A percentile compares a stretch with the other conserved stretches of the same genome.
phyloP scores from a whole-genome alignment of 306 rosid species.

The Fragaria ananassa region DNA sequence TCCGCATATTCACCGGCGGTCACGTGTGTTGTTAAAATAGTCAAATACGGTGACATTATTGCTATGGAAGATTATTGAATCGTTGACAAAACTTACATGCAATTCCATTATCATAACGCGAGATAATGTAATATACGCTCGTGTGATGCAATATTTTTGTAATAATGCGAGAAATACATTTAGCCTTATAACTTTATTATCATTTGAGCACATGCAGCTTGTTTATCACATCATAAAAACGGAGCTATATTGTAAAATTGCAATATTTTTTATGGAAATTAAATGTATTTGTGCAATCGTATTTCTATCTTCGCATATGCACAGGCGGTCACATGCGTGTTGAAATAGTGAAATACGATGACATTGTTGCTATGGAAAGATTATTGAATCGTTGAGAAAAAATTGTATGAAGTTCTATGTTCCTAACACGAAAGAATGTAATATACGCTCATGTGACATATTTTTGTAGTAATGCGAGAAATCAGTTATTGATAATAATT shows the following conservation, averaged over 20 bases:
- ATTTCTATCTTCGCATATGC: neutral
- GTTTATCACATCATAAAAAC: too few relatives aligned
- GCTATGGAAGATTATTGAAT: neutral
- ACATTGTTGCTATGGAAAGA: neutral
- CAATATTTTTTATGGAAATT: neutral
- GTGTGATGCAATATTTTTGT: neutral
- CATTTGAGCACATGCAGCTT: too few relatives aligned
- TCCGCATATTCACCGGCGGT: neutral
- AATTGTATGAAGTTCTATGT: too few relatives aligned
- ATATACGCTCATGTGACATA: too few relatives aligned
- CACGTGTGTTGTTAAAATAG: neutral
- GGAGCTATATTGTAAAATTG: too few relatives aligned
- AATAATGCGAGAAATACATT: neutral
- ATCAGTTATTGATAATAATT: too few relatives aligned
- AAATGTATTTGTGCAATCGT: neutral
- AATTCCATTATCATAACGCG: too few relatives aligned
- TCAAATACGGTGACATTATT: neutral
- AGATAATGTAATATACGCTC: neutral
- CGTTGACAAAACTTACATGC: too few relatives aligned
- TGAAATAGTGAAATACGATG: neutral
- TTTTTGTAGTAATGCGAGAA: too few relatives aligned
- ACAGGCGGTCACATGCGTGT: neutral
- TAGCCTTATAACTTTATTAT: too few relatives aligned
- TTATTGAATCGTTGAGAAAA: too few relatives aligned
- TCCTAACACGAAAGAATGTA: too few relatives aligned